Base-by-base conservation (phyloP, 768 basidiomycete genomes). In the Stropharia rugosoannulata region DNA sequence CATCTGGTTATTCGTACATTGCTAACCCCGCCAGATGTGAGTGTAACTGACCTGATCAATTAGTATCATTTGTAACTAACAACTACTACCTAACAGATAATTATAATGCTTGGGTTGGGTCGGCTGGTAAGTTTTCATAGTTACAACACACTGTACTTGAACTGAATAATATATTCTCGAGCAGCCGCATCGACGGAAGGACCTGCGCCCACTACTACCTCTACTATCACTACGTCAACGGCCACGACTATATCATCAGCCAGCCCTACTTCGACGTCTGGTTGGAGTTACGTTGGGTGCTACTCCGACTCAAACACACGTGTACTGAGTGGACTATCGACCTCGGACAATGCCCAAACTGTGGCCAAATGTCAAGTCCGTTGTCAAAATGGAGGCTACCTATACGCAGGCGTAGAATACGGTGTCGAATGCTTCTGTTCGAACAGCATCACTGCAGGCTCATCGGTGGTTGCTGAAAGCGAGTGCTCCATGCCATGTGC, bases 31-130 rank as follows among this genome's bases (percentile, higher is more conserved):
- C 62, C 9, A 66, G 60, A 22, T 80, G 79, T 80, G 50, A 58
- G 22, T 3, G 4, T 51, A 54, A 12, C 49, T 9, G 45, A 22
- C 35, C 40, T 8, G 29, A n/a, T 13, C 29, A 37, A 10, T 56
- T 11, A 18, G 27, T 38, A n/a, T 18, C n/a, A 41, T 16, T 36
- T 38, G 32, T 1, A 44, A 19, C 46, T 25, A 32, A 4, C 22
- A 22, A 58, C 54, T 69, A 65, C 38, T 27, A 42, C 32, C 49
- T 60, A 6, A 45, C 22, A 74, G 85, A 87, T 66, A 87, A 87
- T 62, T 87, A 79, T 67, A 89, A 86, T 62, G 83, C 78, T 0
- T 86, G 77, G 65, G 81, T 80, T 38, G 80, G 81, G n/a, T 73
- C 73, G 51, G 78, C 77, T 5, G 67, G 76, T 77, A 53, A 55